Base-by-base conservation (phyloP, 2,329 filamentous ascomycete species). In the Ciborinia camelliae region DNA sequence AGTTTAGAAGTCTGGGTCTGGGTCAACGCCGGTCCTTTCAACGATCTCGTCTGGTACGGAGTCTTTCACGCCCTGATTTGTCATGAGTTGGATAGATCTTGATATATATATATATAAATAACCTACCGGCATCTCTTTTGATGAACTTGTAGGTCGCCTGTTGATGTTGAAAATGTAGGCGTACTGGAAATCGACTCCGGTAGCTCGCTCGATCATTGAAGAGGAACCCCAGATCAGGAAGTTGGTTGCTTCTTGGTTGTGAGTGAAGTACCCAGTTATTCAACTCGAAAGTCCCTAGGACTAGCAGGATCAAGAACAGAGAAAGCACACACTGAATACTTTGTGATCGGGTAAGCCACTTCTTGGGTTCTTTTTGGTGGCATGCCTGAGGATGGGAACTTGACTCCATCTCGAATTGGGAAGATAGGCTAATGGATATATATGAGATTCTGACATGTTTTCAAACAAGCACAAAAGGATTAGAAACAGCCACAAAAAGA, bases 301-400 rank as follows among this genome's bases (percentile, higher is more conserved):
- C 26, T 26, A 43, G 62, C 84, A 74, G 67, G 77, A 81, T 71
- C 82, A 81, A 72, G 75, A 77, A 48, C 82, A 82, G 20, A 45
- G 9, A 20, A 28, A n/a, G 7, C 23, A 48, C 57, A 48, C 57
- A 30, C 51, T 37, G 3, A 53, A 53, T 37, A 32, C 51, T n/a
- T 53, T 53, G 12, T 53, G 51, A 23, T 53, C 51, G 18, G 51
- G 51, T 37, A 53, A 23, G 4, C 51, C 51, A 53, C 51, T 53
- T 53, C 51, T 5, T 37, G 88, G 88, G 71, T 91, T 80, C 30
- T 87, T 81, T 80, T 90, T 90, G 74, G 90, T 88, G 0, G 87
- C 89, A 74, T 90, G 87, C 60, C 90, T 90, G 72, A 90, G 72
- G 87, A 79, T 39, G 88, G 88, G 74, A 90, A 90, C 75, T 91